A percentile compares a stretch with the other conserved stretches of the same genome.
Evolutionary conservation across 2,329 filamentous ascomycete genomes (phyloP).

Genomic region (Neopestalotiopsis clavispora): DNA sequence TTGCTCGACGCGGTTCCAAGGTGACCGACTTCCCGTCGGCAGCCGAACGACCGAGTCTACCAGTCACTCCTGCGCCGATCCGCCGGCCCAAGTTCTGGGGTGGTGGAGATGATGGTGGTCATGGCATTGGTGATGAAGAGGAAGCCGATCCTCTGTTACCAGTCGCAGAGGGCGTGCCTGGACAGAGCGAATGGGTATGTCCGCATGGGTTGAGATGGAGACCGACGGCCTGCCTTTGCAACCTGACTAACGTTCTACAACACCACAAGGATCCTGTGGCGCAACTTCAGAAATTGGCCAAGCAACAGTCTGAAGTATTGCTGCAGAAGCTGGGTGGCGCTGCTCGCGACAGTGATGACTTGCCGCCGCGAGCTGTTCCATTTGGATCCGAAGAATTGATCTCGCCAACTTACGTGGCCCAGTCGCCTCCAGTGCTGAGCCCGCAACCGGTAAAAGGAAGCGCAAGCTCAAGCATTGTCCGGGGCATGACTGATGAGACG

Average conservation of each 20-base stretch:
- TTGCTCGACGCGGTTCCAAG: constrained; percentile 56
- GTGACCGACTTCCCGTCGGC: constrained; percentile 89
- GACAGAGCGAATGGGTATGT: constrained; percentile 95
- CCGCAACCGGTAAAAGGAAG: constrained; percentile 49
- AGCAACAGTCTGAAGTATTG: constrained; percentile 68
- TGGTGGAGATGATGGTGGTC: constrained; percentile 43
- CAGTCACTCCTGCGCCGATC: constrained; percentile 87
- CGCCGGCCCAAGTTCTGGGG: constrained; percentile 72
- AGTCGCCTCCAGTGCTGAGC: constrained; percentile 42
- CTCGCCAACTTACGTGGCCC: constrained; percentile 51
- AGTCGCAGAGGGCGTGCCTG: constrained; percentile 80
- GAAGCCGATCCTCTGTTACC: constrained; percentile 67
- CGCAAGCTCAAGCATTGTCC: constrained; percentile 37
- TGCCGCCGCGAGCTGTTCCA: constrained; percentile 55
- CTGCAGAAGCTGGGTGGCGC: constrained; percentile 52
- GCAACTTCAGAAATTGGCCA: constrained; percentile 72
- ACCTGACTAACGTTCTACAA: constrained; percentile 57
- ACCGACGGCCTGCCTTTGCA: constrained; percentile 58
- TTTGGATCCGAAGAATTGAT: constrained; percentile 56
- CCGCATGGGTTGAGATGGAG: constrained; percentile 57
- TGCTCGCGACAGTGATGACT: constrained; percentile 42
- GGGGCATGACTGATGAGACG: constrained; percentile 24
- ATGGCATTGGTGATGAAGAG: constrained; percentile 50
- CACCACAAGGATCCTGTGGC: constrained; percentile 69
- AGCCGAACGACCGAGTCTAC: constrained; percentile 82